These are phyloP conservation scores for Maudiozyma serrabonitensis DNA, from an alignment of 805 yeast species.

Conservation along the genomic window DNA sequence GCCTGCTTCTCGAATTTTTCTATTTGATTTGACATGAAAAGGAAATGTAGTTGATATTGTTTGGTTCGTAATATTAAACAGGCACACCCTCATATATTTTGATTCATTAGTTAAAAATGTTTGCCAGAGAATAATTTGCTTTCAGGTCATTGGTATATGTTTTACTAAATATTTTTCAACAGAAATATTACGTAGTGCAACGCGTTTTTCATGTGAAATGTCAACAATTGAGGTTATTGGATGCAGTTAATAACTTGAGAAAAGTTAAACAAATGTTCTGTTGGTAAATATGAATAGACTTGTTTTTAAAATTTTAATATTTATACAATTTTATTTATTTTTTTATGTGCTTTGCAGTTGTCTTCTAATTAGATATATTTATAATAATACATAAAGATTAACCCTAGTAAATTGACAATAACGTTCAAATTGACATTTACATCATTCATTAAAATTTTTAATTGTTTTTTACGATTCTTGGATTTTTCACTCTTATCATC, in stretches of 20 bases:
- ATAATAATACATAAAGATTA: constrained; percentile 4
- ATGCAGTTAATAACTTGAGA: too few relatives aligned
- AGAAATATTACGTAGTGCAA: too few relatives aligned
- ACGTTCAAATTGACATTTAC: background rate
- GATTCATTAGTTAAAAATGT: too few relatives aligned
- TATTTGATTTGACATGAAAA: background rate
- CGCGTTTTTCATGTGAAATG: too few relatives aligned
- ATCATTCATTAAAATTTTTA: constrained; percentile 1
- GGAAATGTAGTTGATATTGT: too few relatives aligned
- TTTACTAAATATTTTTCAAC: too few relatives aligned
- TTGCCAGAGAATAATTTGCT: too few relatives aligned
- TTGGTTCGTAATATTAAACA: too few relatives aligned
- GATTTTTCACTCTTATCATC: constrained; percentile 2
- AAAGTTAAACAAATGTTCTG: too few relatives aligned
- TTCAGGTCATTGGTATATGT: too few relatives aligned
- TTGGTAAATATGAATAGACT: background rate
- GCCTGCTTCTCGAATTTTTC: background rate
- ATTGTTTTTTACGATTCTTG: background rate
- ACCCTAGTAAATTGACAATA: constrained; percentile 5
- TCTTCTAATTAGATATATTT: background rate
- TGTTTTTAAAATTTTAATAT: background rate
- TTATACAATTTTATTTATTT: background rate
- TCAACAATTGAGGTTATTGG: too few relatives aligned
- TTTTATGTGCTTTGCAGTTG: background rate
- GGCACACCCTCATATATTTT: too few relatives aligned